Evolutionary conservation across 2,329 filamentous ascomycete species (phyloP).

Genomic region (Neospermospora avenae): DNA sequence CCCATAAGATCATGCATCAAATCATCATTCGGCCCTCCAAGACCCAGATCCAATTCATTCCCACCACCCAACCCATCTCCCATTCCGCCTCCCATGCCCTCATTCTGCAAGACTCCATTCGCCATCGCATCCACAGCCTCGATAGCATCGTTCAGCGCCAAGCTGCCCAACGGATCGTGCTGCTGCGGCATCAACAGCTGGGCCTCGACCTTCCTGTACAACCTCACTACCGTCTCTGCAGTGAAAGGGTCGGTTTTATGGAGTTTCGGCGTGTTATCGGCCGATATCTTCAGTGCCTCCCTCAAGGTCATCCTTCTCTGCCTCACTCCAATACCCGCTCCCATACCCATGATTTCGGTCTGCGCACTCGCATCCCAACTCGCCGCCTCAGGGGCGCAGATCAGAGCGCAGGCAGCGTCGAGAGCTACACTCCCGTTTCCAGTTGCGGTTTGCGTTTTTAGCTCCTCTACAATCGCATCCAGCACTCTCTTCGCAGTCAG

Average conservation of each 20-base stretch:
- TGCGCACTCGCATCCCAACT: conserved; percentile 29
- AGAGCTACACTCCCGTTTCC: conserved; percentile 60
- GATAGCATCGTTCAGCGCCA: background rate
- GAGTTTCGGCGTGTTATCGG: conserved; percentile 25
- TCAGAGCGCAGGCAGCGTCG: conserved; percentile 65
- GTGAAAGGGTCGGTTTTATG: conserved; percentile 12
- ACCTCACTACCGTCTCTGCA: background rate
- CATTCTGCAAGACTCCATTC: background rate
- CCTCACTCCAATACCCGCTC: conserved; percentile 8
- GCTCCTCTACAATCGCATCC: conserved; percentile 62
- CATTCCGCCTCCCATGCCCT: background rate
- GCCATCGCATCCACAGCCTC: background rate
- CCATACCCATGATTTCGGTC: conserved; percentile 17
- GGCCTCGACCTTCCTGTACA: background rate
- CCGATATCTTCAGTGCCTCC: conserved; percentile 32
- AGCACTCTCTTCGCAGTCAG: conserved; percentile 61
- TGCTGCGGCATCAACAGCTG: background rate
- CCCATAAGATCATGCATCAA: background rate
- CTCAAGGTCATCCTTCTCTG: conserved; percentile 33
- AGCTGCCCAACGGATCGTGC: background rate
- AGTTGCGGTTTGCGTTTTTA: conserved; percentile 57
- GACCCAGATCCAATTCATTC: background rate
- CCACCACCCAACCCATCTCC: too few species aligned
- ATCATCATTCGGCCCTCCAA: background rate
- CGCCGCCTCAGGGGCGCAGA: conserved; percentile 60